These are phyloP conservation scores for Iberis pinnata DNA, from an alignment of 345 rosid species.

Conservation along the genomic window DNA sequence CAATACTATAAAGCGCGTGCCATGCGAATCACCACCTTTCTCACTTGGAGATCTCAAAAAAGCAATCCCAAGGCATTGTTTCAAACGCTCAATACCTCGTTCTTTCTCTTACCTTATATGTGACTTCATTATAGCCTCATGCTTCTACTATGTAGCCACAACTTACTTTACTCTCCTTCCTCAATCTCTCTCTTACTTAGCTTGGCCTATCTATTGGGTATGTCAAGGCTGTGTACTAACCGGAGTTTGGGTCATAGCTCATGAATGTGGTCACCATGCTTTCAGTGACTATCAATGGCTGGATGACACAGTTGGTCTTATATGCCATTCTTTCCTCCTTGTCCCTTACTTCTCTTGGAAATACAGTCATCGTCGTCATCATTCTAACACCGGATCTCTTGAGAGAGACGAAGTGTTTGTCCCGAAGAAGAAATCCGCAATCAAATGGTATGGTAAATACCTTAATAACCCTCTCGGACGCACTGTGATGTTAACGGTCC, in stretches of 20 bases:
- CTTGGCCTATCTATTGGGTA: slow-evolving; percentile 84
- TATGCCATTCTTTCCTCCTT: slow-evolving; percentile 72
- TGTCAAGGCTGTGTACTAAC: slow-evolving; percentile 68
- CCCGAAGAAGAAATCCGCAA: slow-evolving; percentile 47
- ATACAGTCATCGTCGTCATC: slow-evolving; percentile 90
- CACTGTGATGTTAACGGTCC: slow-evolving; percentile 33
- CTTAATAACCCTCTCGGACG: slow-evolving; percentile 78
- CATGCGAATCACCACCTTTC: slow-evolving; percentile 64
- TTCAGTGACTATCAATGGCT: slow-evolving; percentile 90
- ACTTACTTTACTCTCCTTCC: slow-evolving; percentile 55
- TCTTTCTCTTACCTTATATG: slow-evolving; percentile 62
- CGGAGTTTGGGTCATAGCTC: slow-evolving; percentile 85
- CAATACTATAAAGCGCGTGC: slow-evolving; percentile 44
- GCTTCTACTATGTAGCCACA: slow-evolving; percentile 52
- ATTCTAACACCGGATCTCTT: slow-evolving; percentile 80
- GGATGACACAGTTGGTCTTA: slow-evolving; percentile 71
- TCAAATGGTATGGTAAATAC: slow-evolving; percentile 53
- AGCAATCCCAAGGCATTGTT: slow-evolving; percentile 88
- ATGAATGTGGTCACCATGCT: slow-evolving; percentile 98
- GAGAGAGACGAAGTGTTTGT: slow-evolving; percentile 84
- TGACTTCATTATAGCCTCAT: slow-evolving; percentile 48
- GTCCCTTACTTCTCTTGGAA: slow-evolving; percentile 96
- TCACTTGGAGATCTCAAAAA: slow-evolving; percentile 57
- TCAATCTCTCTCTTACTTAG: slow-evolving; percentile 44
- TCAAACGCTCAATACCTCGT: slow-evolving; percentile 62